Evolutionary conservation across 192 early-diverging fungal genomes (phyloP).

Genomic region (Helicostylum pulchrum): DNA sequence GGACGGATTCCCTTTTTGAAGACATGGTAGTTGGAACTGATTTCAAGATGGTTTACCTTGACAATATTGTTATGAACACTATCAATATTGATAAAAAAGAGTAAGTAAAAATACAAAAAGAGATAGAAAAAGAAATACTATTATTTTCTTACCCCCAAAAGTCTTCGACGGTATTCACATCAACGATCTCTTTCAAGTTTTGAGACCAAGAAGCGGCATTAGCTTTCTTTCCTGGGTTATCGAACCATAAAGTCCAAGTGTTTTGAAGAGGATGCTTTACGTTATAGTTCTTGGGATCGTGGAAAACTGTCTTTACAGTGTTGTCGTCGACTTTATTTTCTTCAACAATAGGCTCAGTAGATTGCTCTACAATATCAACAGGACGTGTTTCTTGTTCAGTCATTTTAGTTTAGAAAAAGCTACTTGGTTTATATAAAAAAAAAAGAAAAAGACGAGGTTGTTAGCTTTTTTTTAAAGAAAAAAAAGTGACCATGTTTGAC

Average conservation of each 20-base stretch:
- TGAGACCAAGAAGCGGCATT: conserved; percentile 78
- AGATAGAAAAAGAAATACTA: too few species aligned
- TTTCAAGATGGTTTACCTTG: conserved; percentile 66
- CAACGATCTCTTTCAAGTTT: conserved; percentile 86
- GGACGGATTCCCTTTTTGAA: conserved; percentile 92
- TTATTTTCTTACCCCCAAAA: conserved; percentile 87
- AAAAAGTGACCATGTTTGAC: too few species aligned
- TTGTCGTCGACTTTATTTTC: conserved; percentile 12
- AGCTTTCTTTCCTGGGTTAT: conserved; percentile 79
- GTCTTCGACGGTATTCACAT: conserved; percentile 92
- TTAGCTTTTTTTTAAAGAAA: too few species aligned
- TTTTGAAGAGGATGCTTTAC: conserved; percentile 88
- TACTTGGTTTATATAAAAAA: too few species aligned
- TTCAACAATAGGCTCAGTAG: conserved; percentile 10
- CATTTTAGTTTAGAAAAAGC: neutral
- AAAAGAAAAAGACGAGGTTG: too few species aligned
- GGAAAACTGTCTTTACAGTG: conserved; percentile 51
- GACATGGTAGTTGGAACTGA: conserved; percentile 88
- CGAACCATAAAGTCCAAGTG: conserved; percentile 95
- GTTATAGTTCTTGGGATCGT: conserved; percentile 66
- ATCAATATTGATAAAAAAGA: neutral
- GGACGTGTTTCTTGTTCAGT: conserved; percentile 20
- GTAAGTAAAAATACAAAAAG: neutral
- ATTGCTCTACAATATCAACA: neutral
- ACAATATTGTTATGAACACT: conserved; percentile 78